Evolutionary conservation across 1,284 basidiomycete species (phyloP).

Genomic region (Cutaneotrichosporon mucoides): DNA sequence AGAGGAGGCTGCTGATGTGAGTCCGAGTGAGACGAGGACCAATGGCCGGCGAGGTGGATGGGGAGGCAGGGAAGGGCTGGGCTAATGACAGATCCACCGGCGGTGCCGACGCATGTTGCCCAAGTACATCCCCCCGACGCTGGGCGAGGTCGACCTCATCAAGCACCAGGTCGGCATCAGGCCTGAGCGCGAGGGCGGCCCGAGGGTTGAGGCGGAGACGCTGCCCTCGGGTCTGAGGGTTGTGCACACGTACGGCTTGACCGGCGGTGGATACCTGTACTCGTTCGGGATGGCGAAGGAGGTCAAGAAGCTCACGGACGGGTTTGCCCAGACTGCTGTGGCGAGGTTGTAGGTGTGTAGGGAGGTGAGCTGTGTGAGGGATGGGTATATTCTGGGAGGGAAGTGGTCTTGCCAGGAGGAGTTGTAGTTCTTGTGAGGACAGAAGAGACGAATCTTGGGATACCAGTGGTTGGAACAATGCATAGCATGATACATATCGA

Average conservation of each 20-base stretch:
- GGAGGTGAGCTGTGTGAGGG: too few species aligned
- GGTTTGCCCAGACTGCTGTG: background rate
- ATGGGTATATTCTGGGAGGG: background rate
- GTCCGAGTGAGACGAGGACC: background rate
- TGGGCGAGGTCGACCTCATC: slow-evolving; percentile 16
- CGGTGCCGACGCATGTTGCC: slow-evolving; percentile 13
- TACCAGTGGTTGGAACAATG: too few species aligned
- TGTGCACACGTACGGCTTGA: slow-evolving; percentile 5
- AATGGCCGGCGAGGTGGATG: too few species aligned
- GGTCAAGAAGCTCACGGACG: slow-evolving; percentile 7
- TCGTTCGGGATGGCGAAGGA: background rate
- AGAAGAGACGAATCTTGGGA: too few species aligned
- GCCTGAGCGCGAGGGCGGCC: slow-evolving; percentile 10
- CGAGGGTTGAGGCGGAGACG: background rate
- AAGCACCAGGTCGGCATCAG: slow-evolving; percentile 16
- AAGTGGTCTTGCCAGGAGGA: too few species aligned
- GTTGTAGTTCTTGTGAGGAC: too few species aligned
- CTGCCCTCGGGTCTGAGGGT: background rate
- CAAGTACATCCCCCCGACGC: slow-evolving; percentile 8
- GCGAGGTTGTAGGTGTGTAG: background rate
- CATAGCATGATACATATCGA: too few species aligned
- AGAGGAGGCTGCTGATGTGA: background rate
- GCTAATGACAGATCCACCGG: slow-evolving; percentile 6
- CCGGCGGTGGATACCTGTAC: slow-evolving; percentile 6
- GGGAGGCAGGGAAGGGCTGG: background rate